These are phyloP conservation scores for Aspergillus latus DNA, from an alignment of 2,329 filamentous ascomycete species.

Conservation along the genomic window DNA sequence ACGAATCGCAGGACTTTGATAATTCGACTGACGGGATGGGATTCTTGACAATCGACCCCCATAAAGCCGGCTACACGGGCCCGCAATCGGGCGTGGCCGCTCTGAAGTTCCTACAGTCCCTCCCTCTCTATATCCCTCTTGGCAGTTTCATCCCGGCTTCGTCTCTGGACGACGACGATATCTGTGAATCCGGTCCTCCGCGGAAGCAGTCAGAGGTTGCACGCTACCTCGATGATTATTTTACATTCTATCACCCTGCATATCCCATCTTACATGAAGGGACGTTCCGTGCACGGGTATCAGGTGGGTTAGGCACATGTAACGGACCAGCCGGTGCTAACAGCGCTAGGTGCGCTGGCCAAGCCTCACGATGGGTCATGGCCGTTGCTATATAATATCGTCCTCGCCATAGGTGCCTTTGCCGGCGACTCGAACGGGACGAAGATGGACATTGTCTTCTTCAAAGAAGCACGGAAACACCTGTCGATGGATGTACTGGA, in stretches of 20 bases:
- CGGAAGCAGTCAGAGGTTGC: constrained; percentile 6
- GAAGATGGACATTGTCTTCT: constrained; percentile 19
- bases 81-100: constrained; percentile 22
- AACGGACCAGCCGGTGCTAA: constrained; percentile 2
- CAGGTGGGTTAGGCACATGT: constrained; percentile 8
- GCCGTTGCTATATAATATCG: constrained; percentile 21
- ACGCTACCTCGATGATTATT: constrained; percentile 22
- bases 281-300: constrained; percentile 21
- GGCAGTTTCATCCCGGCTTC: constrained; percentile 20
- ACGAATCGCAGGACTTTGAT: constrained; percentile 24
- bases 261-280: constrained; percentile 24
- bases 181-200: constrained; percentile 1
- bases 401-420: constrained; percentile 22
- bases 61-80: constrained; percentile 22
- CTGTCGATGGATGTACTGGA: constrained; percentile 23
- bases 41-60: constrained; percentile 20
- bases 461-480: constrained; percentile 21
- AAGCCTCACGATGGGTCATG: constrained; percentile 22
- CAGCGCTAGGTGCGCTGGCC: constrained; percentile 16
- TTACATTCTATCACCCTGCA: constrained; percentile 20
- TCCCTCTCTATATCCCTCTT: constrained; percentile 21
- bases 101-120: constrained; percentile 21
- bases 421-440: constrained; percentile 21
- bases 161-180: constrained; percentile 20
- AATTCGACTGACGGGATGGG: constrained; percentile 24